phyloP scores from a whole-genome alignment of 2,329 filamentous ascomycete genomes.

The Colletotrichum sublineola region DNA sequence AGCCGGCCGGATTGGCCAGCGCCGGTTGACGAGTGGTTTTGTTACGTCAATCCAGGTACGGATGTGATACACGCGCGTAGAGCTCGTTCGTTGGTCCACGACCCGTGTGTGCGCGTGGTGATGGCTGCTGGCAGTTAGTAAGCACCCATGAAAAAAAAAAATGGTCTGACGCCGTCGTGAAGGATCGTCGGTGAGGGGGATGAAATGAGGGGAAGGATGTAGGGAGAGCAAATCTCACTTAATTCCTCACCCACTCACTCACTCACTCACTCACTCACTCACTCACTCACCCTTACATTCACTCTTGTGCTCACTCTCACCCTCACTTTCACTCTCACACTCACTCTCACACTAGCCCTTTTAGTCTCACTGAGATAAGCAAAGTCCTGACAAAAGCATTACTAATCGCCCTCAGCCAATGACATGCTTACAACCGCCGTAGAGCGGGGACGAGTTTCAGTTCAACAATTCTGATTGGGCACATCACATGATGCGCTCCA shows the following conservation, averaged over 20 bases:
- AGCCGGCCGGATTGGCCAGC: background rate
- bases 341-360: no score
- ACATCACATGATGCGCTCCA: no score
- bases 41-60: background rate
- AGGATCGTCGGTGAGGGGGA: constrained; percentile 1
- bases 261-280: no score
- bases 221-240: background rate
- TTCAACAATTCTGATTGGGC: no score
- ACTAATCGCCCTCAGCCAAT: background rate
- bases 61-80: background rate
- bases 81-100: background rate
- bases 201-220: background rate
- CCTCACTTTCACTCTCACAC: background rate
- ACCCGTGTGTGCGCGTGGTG: no score
- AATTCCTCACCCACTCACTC: background rate
- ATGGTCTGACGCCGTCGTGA: constrained; percentile 5
- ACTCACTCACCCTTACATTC: no score
- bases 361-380: background rate
- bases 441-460: background rate
- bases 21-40: background rate
- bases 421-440: fast-evolving
- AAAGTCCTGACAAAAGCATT: no score
- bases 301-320: background rate
- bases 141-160: constrained; percentile 15
- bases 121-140: constrained; percentile 18